Conservation (phyloP, 2,329 filamentous ascomycete genomes). For the Ascomycota sp. region DNA sequence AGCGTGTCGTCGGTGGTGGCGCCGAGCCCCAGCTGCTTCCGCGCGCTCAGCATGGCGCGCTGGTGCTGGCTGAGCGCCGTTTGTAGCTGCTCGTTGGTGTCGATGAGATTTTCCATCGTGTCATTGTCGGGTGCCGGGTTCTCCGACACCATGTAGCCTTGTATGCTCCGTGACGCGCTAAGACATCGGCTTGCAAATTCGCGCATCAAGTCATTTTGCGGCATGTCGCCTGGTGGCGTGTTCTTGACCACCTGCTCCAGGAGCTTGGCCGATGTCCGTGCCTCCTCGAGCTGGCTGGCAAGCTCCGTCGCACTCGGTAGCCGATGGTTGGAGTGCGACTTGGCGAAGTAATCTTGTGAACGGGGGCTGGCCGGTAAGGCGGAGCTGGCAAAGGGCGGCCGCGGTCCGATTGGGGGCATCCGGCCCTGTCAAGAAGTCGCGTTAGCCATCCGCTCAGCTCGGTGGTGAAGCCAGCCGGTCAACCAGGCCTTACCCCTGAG, state of each 20-base stretch:
- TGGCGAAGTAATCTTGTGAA: conserved; percentile 37
- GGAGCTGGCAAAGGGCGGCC: conserved; percentile 2
- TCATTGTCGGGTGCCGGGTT: conserved; percentile 75
- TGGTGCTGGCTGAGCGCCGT: conserved; percentile 70
- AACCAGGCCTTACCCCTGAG: conserved; percentile 26
- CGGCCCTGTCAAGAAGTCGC: conserved; percentile 6
- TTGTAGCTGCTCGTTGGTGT: conserved; percentile 81
- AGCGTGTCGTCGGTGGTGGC: conserved; percentile 10
- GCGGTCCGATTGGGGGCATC: conserved; percentile 5
- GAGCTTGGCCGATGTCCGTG: conserved; percentile 72
- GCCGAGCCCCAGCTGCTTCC: conserved; percentile 28
- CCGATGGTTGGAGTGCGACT: conserved; percentile 23
- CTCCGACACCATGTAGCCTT: conserved; percentile 64
- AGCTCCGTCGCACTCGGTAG: conserved; percentile 58
- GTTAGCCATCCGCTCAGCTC: too few species aligned
- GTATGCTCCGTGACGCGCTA: conserved; percentile 60
- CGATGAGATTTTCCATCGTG: conserved; percentile 81
- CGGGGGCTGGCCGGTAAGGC: conserved; percentile 12
- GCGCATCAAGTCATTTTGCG: conserved; percentile 70
- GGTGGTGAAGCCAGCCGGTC: too few species aligned
- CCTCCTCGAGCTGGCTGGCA: conserved; percentile 69
- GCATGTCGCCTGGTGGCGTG: conserved; percentile 55
- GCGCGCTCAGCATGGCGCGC: conserved; percentile 48
- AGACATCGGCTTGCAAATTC: conserved; percentile 82
- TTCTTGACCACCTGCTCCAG: conserved; percentile 83